Evolutionary conservation across 768 basidiomycete species (phyloP), one percentile per base, ranked within the genome.

Genomic region (Neoboletus brunneissimus): DNA sequence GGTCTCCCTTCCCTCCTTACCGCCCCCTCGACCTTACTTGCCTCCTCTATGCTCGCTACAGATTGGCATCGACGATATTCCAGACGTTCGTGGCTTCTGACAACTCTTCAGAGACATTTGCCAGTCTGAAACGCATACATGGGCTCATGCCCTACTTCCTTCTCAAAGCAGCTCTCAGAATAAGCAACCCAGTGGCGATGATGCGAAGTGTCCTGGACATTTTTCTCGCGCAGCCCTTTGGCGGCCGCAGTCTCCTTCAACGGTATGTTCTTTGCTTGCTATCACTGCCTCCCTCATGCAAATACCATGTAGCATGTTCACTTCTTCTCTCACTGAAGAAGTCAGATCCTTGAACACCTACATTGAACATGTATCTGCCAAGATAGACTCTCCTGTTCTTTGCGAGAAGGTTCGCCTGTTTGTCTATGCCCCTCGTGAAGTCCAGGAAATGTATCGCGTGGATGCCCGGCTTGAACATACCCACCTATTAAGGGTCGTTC

Each of bases 91-190:
- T 97, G 31, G 97, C 97, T 0, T 84, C 94, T 22, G 97, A 99
- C 70, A 87, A 87, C 56, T 89, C 94, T 6, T 94, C 94, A 6
- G 91, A 96, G 62, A 88, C 87, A 5, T 88, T 98, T 64, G 79
- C 91, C 15, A 82, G 85, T 55, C 74, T 99, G 57, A 98, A 98
- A 76, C 82, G 95, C 47, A 83, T 97, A 42, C 97, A 99, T 67
- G 94, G 94, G 1, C 75, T 96, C 50, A 97, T 98, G 92, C 97
- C 97, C 6, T 99, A 99, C 71, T 92, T 98, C 66, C 86, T 98
- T 78, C 83, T 99, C 59, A 98, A 94, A 71, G 82, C 92, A 9
- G 88, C 93, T 13, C 74, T 99, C 57, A 88, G 83, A 69, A 91
- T 99, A 62, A 94, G 91, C 54, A 99, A 98, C 72, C 97, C 97